Evolutionary conservation across 2,329 filamentous ascomycete genomes (phyloP).

Genomic region (Colletotrichum acutatum): DNA sequence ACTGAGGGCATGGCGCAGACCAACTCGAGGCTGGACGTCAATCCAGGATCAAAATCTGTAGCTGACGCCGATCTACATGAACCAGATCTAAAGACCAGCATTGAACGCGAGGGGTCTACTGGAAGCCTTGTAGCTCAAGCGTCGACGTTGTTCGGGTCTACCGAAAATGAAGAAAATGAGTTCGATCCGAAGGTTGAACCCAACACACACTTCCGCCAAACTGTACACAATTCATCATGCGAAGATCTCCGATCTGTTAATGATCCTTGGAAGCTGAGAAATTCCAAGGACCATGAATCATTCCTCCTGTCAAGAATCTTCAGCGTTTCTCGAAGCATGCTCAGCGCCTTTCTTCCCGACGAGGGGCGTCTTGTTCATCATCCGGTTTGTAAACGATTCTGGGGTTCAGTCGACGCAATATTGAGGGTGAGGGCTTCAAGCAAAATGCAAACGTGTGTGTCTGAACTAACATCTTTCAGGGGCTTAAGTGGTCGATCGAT

Average conservation of each 20-base stretch:
- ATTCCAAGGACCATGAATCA: neutral
- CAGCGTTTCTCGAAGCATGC: neutral
- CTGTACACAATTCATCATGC: neutral
- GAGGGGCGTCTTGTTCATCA: neutral
- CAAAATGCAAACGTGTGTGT: neutral
- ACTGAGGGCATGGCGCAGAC: neutral
- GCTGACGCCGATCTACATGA: neutral
- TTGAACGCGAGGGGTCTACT: neutral
- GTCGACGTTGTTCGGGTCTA: neutral
- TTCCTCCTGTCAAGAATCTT: neutral
- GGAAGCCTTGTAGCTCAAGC: neutral
- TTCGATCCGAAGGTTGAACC: neutral
- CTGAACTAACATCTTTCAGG: neutral
- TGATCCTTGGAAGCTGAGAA: neutral
- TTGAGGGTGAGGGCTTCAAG: conserved; percentile 28
- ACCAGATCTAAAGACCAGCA: neutral
- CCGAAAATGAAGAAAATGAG: neutral
- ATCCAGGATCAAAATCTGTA: neutral
- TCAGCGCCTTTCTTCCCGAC: conserved; percentile 3
- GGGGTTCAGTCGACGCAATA: conserved; percentile 37
- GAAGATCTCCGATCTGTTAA: neutral
- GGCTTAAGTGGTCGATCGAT: neutral
- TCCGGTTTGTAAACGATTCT: conserved; percentile 35
- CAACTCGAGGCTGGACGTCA: no score
- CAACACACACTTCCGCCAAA: no score